Conservation (phyloP, 345 rosid genomes). For the Eucalyptus rudis region DNA sequence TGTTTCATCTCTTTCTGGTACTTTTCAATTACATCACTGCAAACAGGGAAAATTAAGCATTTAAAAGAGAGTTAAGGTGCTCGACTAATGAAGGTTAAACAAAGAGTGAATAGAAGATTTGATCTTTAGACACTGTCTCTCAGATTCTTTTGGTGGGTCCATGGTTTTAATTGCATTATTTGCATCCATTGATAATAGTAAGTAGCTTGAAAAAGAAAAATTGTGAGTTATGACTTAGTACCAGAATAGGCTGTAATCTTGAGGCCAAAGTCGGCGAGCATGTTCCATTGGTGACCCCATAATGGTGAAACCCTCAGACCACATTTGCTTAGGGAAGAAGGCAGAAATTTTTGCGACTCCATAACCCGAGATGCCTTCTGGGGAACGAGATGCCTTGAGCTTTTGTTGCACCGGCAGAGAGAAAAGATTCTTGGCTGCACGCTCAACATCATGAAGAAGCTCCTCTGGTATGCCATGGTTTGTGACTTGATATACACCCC, state of each 20-base stretch:
- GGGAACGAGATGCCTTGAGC: constrained; percentile 56
- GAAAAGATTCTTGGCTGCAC: constrained; percentile 31
- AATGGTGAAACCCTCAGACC: constrained; percentile 97
- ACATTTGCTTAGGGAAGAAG: constrained; percentile 77
- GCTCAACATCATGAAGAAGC: constrained; percentile 38
- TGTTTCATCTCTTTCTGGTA: constrained; percentile 18
- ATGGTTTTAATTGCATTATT: constrained; percentile 11
- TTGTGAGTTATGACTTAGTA: constrained; percentile 1
- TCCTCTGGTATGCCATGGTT: constrained; percentile 59
- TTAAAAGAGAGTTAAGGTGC: not conserved
- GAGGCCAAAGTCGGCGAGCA: constrained; percentile 81
- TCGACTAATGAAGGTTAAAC: not conserved
- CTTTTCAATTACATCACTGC: constrained; percentile 12
- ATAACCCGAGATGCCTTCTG: constrained; percentile 67
- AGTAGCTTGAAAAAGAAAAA: not conserved
- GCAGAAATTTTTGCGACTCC: constrained; percentile 71
- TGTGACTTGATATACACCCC: constrained; percentile 72
- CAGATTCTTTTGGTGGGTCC: constrained; percentile 32
- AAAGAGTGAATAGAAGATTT: not conserved
- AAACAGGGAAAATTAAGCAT: not conserved
- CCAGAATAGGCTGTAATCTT: constrained; percentile 48
- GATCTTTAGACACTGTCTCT: not conserved
- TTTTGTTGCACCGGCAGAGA: constrained; percentile 48
- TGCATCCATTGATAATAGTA: not conserved
- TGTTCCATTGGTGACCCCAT: constrained; percentile 65